Evolutionary conservation across 139 green algal genomes (phyloP), one percentile per base, ranked within the genome.

Genomic region (Chlorella sp.): DNA sequence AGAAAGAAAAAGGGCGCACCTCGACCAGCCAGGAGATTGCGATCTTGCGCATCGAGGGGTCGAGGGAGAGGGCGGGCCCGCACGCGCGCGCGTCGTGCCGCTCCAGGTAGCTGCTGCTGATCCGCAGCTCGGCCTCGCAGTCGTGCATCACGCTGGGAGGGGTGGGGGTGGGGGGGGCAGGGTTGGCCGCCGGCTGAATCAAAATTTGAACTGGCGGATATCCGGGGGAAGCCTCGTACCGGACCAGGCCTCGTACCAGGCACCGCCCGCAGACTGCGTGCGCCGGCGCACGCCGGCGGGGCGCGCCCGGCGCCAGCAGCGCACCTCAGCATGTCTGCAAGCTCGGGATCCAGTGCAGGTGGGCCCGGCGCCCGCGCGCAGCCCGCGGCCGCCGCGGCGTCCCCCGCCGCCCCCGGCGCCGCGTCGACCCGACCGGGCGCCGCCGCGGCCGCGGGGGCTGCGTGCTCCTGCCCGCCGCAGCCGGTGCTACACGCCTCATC

Each of bases 11-110:
- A n/a, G n/a, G n/a, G n/a, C n/a, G n/a, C 69, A 75, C 69, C 65
- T 90, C 86, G 9, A 84, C 77, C 74, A 91, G 73, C 87, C 87
- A 91, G 71, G 67, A 71, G 21, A 77, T 77, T 25, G 79, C 70
- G 6, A 85, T 84, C 27, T 63, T 67, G 19, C 87, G 80, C 59
- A 88, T 83, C 29, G 75, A 65, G 4, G 72, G 55, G n/a, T 90
- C 88, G 15, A 90, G 46, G 55, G 58, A 78, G 27, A 71, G 53
- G 29, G 42, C 25, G 5, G 41, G 31, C 41, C 29, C 35, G 15
- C 43, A 53, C 2, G 17, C 31, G 8, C 56, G 65, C 19, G 56
- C 61, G 35, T 85, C 75, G 5, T 73, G 62, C 14, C 42, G n/a
- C 7, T 79, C 63, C 27, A 82, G 33, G 48, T 80, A 82, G 8